A percentile compares a stretch with the other conserved stretches of the same genome.
phyloP scores from a whole-genome alignment of 495 filamentous ascomycete genomes.

The Talaromyces borbonicus region DNA sequence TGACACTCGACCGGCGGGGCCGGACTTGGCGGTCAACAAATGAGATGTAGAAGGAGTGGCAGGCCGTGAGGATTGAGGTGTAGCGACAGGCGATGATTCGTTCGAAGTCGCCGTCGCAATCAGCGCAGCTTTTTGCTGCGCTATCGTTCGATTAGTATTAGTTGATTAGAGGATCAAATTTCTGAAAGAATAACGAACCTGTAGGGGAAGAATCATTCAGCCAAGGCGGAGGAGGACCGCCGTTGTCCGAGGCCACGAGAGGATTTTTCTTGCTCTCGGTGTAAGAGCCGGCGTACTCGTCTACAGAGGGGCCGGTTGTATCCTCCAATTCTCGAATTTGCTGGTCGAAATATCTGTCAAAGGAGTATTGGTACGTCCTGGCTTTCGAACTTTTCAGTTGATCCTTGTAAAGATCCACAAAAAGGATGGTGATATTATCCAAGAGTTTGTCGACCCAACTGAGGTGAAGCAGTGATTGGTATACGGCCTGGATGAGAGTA shows the following conservation, averaged over 20 bases:
- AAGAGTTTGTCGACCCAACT: slow-evolving; percentile 96
- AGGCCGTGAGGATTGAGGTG: slow-evolving; percentile 73
- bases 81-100: slow-evolving; percentile 50
- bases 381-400: slow-evolving; percentile 75
- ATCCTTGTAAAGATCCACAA: slow-evolving; percentile 77
- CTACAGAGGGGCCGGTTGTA: slow-evolving; percentile 28
- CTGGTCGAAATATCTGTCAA: slow-evolving; percentile 90
- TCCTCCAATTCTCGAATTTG: slow-evolving; percentile 78
- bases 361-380: slow-evolving; percentile 62
- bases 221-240: slow-evolving; percentile 44
- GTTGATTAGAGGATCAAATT: background rate
- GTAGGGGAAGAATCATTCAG: slow-evolving; percentile 46
- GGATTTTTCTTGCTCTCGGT: slow-evolving; percentile 32
- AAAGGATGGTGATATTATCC: slow-evolving; percentile 85
- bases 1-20: slow-evolving; percentile 65
- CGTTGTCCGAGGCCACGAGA: slow-evolving; percentile 38
- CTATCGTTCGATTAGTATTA: slow-evolving; percentile 22
- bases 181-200: slow-evolving; percentile 23
- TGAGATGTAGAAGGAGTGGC: slow-evolving; percentile 57
- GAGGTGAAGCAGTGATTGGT: slow-evolving; percentile 87
- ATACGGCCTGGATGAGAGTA: slow-evolving; percentile 63
- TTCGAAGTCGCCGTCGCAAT: slow-evolving; percentile 34
- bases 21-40: slow-evolving; percentile 60
- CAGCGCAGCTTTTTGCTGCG: slow-evolving; percentile 39
- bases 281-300: slow-evolving; percentile 21